Evolutionary conservation across 2,329 filamentous ascomycete species (phyloP).

Genomic region (Fusarium newnesense): DNA sequence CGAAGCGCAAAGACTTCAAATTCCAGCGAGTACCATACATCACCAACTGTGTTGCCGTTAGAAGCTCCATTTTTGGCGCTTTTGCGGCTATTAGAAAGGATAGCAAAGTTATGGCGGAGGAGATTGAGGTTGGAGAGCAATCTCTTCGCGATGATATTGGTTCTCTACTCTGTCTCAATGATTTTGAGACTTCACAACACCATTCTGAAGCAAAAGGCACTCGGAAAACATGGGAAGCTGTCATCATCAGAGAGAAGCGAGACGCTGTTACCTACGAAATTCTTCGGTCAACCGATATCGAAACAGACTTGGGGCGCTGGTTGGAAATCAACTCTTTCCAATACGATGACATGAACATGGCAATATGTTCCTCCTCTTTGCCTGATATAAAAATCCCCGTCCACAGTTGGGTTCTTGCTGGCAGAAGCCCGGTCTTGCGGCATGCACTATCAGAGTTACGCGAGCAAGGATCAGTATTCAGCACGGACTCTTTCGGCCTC

Average conservation of each 20-base stretch:
- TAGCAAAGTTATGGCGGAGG: conserved; percentile 79
- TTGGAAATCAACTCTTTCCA: conserved; percentile 53
- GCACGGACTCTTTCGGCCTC: conserved; percentile 46
- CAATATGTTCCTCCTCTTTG: conserved; percentile 65
- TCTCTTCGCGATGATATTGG: conserved; percentile 79
- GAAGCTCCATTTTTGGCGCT: conserved; percentile 89
- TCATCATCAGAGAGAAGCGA: conserved; percentile 56
- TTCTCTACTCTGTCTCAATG: conserved; percentile 74
- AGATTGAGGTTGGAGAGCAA: conserved; percentile 73
- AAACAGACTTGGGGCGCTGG: conserved; percentile 68
- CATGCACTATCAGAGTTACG: conserved; percentile 68
- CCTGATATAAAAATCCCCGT: conserved; percentile 80
- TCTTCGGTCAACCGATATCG: conserved; percentile 72
- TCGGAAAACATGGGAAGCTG: conserved; percentile 54
- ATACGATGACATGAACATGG: conserved; percentile 56
- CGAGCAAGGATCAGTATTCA: conserved; percentile 34
- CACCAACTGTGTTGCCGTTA: conserved; percentile 83
- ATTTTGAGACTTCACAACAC: conserved; percentile 62
- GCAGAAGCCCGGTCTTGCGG: conserved; percentile 76
- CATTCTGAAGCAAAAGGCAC: conserved; percentile 44
- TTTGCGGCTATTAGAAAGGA: conserved; percentile 90
- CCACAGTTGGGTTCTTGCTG: conserved; percentile 83
- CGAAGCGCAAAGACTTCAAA: conserved; percentile 89
- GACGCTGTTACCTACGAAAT: conserved; percentile 62
- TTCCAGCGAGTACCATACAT: conserved; percentile 91